Percentiles rank a stretch among this genome's conserved stretches.
These are phyloP conservation scores for Mycena haematopus DNA, from an alignment of 768 basidiomycete species.

Conservation along the genomic window DNA sequence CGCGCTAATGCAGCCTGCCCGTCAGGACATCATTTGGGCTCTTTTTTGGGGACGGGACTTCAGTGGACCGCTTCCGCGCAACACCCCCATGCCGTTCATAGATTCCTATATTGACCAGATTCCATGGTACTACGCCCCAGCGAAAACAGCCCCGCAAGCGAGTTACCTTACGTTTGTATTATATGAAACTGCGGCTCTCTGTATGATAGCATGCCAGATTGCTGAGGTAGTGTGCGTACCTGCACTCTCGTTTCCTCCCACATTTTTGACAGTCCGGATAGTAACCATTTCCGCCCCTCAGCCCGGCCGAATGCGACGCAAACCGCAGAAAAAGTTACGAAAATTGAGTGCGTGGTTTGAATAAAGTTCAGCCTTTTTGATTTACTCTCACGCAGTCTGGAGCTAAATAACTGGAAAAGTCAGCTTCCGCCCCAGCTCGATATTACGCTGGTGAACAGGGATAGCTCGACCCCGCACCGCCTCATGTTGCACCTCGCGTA, in stretches of 20 bases:
- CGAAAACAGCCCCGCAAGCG: constrained; percentile 34
- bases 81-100: constrained; percentile 43
- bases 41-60: constrained; percentile 51
- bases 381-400: constrained; percentile 22
- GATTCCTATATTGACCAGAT: constrained; percentile 40
- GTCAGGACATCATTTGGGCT: constrained; percentile 49
- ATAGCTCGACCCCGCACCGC: constrained; percentile 35
- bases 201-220: constrained; percentile 39
- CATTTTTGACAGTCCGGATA: not conserved
- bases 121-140: constrained; percentile 39
- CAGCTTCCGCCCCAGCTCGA: constrained; percentile 35
- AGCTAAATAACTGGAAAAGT: constrained; percentile 36
- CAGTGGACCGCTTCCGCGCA: constrained; percentile 35
- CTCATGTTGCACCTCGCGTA: constrained; percentile 44
- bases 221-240: constrained; percentile 42
- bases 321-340: constrained; percentile 26
- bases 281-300: constrained; percentile 5
- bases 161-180: constrained; percentile 37
- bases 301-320: constrained; percentile 4
- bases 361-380: no score
- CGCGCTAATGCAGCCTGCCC: not conserved
- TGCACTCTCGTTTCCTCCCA: not conserved
- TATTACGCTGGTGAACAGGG: constrained; percentile 35
- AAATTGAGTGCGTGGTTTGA: constrained; percentile 31
- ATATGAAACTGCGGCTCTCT: constrained; percentile 38